Percentiles rank a stretch among this genome's conserved stretches.
Conservation (phyloP, 305 asterid species). For the Monarda citriodora region DNA sequence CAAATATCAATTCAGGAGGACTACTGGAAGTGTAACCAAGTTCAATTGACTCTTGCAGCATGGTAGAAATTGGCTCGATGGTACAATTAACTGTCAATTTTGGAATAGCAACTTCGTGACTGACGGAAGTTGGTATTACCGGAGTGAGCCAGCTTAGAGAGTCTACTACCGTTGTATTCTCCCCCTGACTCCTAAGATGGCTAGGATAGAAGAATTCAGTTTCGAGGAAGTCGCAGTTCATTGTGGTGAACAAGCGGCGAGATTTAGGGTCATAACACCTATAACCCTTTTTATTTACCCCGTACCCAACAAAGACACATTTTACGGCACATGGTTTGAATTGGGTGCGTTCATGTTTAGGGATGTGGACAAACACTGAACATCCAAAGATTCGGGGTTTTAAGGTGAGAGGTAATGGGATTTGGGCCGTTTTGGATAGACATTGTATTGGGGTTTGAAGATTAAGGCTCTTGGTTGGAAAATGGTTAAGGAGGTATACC, state of each 20-base stretch:
- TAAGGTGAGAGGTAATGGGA: neutral
- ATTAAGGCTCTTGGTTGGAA: neutral
- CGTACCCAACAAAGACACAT: neutral
- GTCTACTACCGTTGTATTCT: too few relatives aligned
- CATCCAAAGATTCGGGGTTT: neutral
- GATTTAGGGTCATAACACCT: neutral
- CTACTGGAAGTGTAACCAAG: too few relatives aligned
- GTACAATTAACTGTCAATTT: too few relatives aligned
- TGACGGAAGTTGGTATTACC: too few relatives aligned
- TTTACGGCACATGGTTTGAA: neutral
- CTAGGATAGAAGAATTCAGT: neutral
- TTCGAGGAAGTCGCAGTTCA: conserved; percentile 2
- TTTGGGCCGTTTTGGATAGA: neutral
- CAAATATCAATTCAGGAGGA: too few relatives aligned
- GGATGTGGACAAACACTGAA: neutral
- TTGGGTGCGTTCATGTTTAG: neutral
- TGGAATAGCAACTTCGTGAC: too few relatives aligned
- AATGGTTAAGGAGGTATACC: neutral
- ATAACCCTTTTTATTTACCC: neutral
- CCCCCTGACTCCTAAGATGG: conserved; percentile 2
- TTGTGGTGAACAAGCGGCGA: neutral
- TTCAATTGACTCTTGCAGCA: too few relatives aligned
- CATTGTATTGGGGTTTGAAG: neutral
- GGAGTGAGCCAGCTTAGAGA: too few relatives aligned
- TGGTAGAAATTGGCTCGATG: too few relatives aligned